A percentile compares a stretch with the other conserved stretches of the same genome.
These are phyloP conservation scores for Fusarium torulosum DNA, from an alignment of 2,329 filamentous ascomycete genomes.

Conservation along the genomic window DNA sequence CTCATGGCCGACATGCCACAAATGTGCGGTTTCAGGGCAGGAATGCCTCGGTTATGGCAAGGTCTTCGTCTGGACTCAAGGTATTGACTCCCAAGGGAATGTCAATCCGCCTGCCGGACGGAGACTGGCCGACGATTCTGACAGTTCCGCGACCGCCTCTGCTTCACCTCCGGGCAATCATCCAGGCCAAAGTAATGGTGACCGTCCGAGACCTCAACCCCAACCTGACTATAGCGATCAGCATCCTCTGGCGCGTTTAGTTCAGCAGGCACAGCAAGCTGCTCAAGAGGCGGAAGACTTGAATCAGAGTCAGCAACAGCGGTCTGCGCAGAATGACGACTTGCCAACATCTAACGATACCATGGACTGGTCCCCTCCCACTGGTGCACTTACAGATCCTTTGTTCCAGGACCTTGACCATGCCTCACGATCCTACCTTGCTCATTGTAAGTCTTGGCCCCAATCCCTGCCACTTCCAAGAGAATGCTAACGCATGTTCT, in stretches of 20 bases:
- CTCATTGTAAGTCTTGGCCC: conserved; percentile 58
- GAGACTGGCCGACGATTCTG: conserved; percentile 41
- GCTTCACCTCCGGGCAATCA: conserved; percentile 16
- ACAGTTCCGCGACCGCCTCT: conserved; percentile 29
- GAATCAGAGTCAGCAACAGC: conserved; percentile 19
- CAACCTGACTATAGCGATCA: conserved; percentile 40
- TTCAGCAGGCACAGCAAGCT: conserved; percentile 31
- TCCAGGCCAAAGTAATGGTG: conserved; percentile 18
- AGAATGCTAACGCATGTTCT: conserved; percentile 45
- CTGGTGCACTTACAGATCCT: conserved; percentile 62
- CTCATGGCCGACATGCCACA: conserved; percentile 69
- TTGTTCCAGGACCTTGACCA: conserved; percentile 66
- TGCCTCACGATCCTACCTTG: conserved; percentile 61
- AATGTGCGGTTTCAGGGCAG: conserved; percentile 67
- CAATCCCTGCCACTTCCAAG: conserved; percentile 13
- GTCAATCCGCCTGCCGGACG: conserved; percentile 52
- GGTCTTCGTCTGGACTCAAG: conserved; percentile 70
- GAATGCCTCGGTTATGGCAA: conserved; percentile 73
- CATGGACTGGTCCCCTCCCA: conserved; percentile 39
- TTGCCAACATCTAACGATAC: conserved; percentile 17
- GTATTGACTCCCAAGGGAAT: conserved; percentile 63
- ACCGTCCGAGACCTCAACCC: conserved; percentile 28
- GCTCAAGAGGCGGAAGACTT: conserved; percentile 36
- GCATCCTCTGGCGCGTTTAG: conserved; percentile 37
- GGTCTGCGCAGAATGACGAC: conserved; percentile 6